Percentiles rank a stretch among this genome's conserved stretches.
phyloP scores from a whole-genome alignment of 2,329 filamentous ascomycete genomes.

The Tolypocladium tropicale region DNA sequence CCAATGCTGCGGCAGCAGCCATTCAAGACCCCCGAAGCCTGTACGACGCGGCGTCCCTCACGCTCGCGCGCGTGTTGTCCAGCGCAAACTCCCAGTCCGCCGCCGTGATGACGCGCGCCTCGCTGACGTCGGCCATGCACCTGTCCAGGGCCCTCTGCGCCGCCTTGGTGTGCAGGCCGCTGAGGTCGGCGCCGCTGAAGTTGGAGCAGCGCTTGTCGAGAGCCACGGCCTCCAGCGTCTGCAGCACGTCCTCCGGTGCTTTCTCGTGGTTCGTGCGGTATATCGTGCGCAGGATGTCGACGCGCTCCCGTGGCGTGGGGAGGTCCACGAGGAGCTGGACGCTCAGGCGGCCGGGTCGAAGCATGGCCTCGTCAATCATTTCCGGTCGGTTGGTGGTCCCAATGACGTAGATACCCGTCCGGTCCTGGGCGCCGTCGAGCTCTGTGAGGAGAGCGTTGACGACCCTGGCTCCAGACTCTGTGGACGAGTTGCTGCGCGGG shows the following conservation, averaged over 20 bases:
- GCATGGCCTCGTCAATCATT: conserved; percentile 92
- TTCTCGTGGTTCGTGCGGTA: conserved; percentile 33
- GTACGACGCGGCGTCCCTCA: conserved; percentile 35
- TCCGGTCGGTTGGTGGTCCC: conserved; percentile 92
- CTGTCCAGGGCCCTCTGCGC: conserved; percentile 36
- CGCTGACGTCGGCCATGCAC: conserved; percentile 19
- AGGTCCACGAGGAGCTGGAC: conserved; percentile 84
- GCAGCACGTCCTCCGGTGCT: conserved; percentile 32
- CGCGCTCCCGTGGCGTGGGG: conserved; percentile 66
- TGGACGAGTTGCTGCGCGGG: conserved; percentile 64
- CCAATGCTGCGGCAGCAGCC: neutral
- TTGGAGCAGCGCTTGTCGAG: conserved; percentile 56
- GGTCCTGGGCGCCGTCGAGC: conserved; percentile 72
- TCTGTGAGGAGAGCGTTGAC: conserved; percentile 95
- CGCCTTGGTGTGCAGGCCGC: conserved; percentile 36
- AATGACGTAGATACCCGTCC: conserved; percentile 85
- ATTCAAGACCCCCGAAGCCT: conserved; percentile 14
- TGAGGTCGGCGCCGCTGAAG: conserved; percentile 63
- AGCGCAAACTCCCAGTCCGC: conserved; percentile 46
- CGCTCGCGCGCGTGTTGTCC: conserved; percentile 36
- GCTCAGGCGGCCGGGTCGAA: conserved; percentile 81
- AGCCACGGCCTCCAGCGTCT: conserved; percentile 54
- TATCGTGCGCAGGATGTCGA: conserved; percentile 71
- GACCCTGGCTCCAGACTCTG: conserved; percentile 76
- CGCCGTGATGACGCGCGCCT: conserved; percentile 15